Evolutionary conservation across 345 rosid species (phyloP), one percentile per base, ranked within the genome.

Genomic region (Hibiscus syriacus): DNA sequence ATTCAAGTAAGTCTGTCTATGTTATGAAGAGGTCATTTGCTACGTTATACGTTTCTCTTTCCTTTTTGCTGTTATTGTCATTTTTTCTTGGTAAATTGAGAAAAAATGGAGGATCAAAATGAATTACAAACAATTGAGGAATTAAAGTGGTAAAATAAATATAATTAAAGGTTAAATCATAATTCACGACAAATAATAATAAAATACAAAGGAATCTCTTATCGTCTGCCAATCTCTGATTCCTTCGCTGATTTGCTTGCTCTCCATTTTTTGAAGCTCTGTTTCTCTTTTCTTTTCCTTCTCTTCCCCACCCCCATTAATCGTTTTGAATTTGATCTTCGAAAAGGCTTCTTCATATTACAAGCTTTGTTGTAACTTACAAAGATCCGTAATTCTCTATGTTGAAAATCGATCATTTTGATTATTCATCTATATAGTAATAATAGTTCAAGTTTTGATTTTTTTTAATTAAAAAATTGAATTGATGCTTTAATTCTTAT

Each of bases 221-320:
- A 74, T 79, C 76, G 43, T 53, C 61, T 17, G 0, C 48, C 52
- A 3, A 0, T 70, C 63, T 66, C 62, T 71, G 66, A 0, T 66
- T 69, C 62, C 1, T 29, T 64, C 56, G n/a, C 74, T 39, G 69
- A 71, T n/a, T 69, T 66, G 29, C 74, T 43, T 54, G 38, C 64
- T 2, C n/a, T 64, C 4, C 19, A 67, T 3, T 5, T 12, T n/a
- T 45, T 45, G 29, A 1, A 12, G 38, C 10, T 34, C n/a, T 43
- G 9, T 58, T 30, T 14, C n/a, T 2, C 5, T 43, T 4, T 5
- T 25, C 14, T 3, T 22, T 3, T 20, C 10, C 39, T n/a, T n/a
- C n/a, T n/a, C n/a, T n/a, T n/a, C n/a, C n/a, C n/a, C n/a, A n/a
- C n/a, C n/a, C n/a, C 20, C 20, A 13, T 9, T 36, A 3, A 8